Evolutionary conservation across 805 yeast species (phyloP).

Genomic region (Kazachstania psychrophila): DNA sequence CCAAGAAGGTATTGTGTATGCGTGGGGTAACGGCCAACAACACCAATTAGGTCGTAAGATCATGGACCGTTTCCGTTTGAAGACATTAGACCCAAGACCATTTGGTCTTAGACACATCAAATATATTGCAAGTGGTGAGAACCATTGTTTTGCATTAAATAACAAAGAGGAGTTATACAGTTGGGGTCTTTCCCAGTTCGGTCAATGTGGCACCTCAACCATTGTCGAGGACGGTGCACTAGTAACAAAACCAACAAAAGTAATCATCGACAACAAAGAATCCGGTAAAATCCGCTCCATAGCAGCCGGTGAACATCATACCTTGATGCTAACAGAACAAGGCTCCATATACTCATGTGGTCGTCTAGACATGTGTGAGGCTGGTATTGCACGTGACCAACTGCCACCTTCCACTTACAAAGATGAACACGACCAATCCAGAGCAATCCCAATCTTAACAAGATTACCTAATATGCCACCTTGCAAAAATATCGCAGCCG

Average conservation of each 20-base stretch:
- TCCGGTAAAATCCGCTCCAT: conserved; percentile 45
- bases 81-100: conserved; percentile 70
- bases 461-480: conserved; percentile 49
- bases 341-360: conserved; percentile 85
- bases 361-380: conserved; percentile 85
- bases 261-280: conserved; percentile 42
- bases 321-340: conserved; percentile 58
- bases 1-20: conserved; percentile 73
- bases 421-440: conserved; percentile 71
- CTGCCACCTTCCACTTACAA: conserved; percentile 64
- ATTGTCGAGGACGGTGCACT: conserved; percentile 79
- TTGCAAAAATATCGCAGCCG: conserved; percentile 57
- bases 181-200: conserved; percentile 96
- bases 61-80: conserved; percentile 64
- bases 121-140: conserved; percentile 86
- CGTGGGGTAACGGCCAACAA: conserved; percentile 98
- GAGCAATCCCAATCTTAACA: conserved; percentile 83
- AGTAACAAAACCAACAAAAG: conserved; percentile 66
- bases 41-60: conserved; percentile 84
- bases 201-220: conserved; percentile 83
- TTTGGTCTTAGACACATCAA: conserved; percentile 74
- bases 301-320: conserved; percentile 93
- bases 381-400: conserved; percentile 62
- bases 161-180: conserved; percentile 59
- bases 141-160: conserved; percentile 88